Evolutionary conservation across 2,329 filamentous ascomycete genomes (phyloP), one percentile per base, ranked within the genome.

Genomic region (Aureobasidium zeae): DNA sequence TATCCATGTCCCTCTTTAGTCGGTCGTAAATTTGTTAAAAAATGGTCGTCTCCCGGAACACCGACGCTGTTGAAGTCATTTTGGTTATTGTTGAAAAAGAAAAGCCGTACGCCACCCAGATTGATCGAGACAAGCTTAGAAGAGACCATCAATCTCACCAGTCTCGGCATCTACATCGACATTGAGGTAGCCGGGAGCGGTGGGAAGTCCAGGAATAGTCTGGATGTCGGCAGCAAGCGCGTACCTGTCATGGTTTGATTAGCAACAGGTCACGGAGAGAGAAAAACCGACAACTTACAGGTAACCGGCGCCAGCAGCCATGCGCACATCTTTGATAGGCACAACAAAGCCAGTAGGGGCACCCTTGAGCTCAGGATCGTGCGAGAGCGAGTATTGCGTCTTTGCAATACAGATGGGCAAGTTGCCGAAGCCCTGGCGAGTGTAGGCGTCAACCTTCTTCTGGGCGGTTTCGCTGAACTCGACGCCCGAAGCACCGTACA

Each of bases 371-470:
- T 84, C 79, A 2, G 89, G 83, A 62, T 98, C 87, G 64, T 96
- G 89, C 47, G 83, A 91, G 36, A 98, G 74, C 24, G 86, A 94
- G 70, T 98, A 98, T 65, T 98, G 91, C 11, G 91, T 98, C 79
- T 98, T 98, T 50, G 91, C 91, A 52, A 96, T 77, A 63, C 91
- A 98, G 59, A 96, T 94, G 25, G 91, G 91, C 52, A 98, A 70
- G 63, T 94, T 86, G 16, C 83, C 83, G 57, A 89, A 93, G 33
- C 91, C 91, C 65, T 96, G 91, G 60, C 79, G 78, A 22, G 84
- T 88, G 67, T 96, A 98, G 6, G 81, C 88, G 60, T 95, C 88
- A 52, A 96, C 83, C 77, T 98, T 96, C 70, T 87, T 86, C 70
- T 93, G 86, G 0, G 91, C 91, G 39, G 91, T 73, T 63, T 94